These are phyloP conservation scores for Paspalum vaginatum DNA, from an alignment of 176 grass and related monocot genomes.

Conservation along the genomic window DNA sequence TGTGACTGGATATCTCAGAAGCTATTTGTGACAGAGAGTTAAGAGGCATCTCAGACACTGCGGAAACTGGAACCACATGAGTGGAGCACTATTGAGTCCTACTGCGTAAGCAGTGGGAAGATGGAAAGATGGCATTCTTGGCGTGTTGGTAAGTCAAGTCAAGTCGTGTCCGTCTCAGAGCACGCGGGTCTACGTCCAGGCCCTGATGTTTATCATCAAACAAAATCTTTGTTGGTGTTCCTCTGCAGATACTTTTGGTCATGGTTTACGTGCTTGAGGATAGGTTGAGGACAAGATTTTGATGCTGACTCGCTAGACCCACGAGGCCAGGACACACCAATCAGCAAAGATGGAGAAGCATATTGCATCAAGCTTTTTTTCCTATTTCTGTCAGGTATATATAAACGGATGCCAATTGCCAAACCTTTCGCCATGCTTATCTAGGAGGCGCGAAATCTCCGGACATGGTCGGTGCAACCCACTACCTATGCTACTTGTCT, in stretches of 20 bases:
- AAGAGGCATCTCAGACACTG: neutral
- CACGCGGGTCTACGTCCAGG: conserved; percentile 13
- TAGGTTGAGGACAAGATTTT: neutral
- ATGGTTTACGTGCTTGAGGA: neutral
- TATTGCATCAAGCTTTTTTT: neutral
- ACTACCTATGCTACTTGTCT: neutral
- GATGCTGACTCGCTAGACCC: neutral
- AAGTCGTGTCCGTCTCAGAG: conserved; percentile 2
- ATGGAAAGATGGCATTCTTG: neutral
- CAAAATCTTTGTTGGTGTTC: conserved; percentile 6
- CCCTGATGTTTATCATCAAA: neutral
- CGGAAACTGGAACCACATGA: neutral
- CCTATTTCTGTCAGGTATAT: neutral
- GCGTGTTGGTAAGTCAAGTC: neutral
- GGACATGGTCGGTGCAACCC: neutral
- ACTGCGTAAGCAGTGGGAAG: neutral
- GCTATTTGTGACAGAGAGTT: neutral
- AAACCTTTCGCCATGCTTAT: neutral
- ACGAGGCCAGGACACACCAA: neutral
- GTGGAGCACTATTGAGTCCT: neutral
- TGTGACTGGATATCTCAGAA: neutral
- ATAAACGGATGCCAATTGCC: neutral
- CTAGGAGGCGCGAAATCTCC: too few relatives aligned
- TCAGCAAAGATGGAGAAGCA: neutral
- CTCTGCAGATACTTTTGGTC: neutral